Base-by-base conservation (phyloP, 148 eudicot genomes). In the Rhododendron kiyosumense region DNA sequence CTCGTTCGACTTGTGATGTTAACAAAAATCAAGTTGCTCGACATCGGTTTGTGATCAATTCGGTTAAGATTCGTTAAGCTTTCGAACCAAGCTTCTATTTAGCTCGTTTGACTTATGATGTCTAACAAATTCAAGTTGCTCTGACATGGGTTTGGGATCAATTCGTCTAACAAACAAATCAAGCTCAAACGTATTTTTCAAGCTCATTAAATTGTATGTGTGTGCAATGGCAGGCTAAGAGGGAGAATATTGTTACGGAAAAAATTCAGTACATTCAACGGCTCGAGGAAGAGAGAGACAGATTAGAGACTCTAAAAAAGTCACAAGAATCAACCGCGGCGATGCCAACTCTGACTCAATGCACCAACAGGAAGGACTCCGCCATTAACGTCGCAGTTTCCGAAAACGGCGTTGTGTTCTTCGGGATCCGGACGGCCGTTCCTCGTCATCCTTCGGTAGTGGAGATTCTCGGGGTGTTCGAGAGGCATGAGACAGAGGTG, bases 401-500 rank as follows among this genome's bases (percentile, higher is more conserved):
- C 7, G 86, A 78, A 18, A 74, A 61, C 38, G 69, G 77, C 4
- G 81, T 87, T 7, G 85, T 52, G 28, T 86, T 89, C 59, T 85
- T 91, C 12, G 91, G 87, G 43, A 86, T 88, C 59, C 84, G 81
- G 57, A 0, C 36, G 1, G 54, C 80, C 73, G 81, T 22, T 11
- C 10, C 12, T 24, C 86, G 69, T 49, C 86, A 28, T 26, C 81
- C 45, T 46, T 49, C 85, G 57, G 54, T 81, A 80, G 61, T 78
- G 9, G 83, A 89, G 17, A 87, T 91, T 30, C 51, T 89, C 13
- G 36, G 22, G 80, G 87, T 89, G 22, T 87, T 91, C 2, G 89
- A 85, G 78, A 89, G 59, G 84, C 71, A 89, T 63, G 51, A 43
- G 51, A 87, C 82, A 0, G 89, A 91, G 69, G 91, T 91, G 80